A percentile compares a stretch with the other conserved stretches of the same genome.
phyloP scores from a whole-genome alignment of 2,329 filamentous ascomycete species.

The Hysterium pulicare region DNA sequence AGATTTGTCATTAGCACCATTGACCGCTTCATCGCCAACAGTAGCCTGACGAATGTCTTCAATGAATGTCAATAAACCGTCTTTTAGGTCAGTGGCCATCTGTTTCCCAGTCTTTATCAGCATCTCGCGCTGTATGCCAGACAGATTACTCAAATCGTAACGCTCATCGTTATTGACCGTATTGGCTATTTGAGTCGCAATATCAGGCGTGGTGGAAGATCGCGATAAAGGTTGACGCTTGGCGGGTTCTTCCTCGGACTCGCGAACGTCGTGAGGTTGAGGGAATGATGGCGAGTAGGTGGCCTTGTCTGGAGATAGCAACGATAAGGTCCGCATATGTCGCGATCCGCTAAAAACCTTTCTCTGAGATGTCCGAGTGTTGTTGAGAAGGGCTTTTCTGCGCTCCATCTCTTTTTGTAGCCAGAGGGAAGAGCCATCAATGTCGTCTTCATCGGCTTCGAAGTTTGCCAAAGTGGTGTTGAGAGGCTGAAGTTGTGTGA shows the following conservation, averaged over 20 bases:
- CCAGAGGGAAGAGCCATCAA: slow-evolving; percentile 43
- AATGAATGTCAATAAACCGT: slow-evolving; percentile 89
- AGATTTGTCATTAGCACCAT: slow-evolving; percentile 36
- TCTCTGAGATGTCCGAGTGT: slow-evolving; percentile 47
- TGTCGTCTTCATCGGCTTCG: slow-evolving; percentile 37
- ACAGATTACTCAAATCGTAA: slow-evolving; percentile 28
- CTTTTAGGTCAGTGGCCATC: slow-evolving; percentile 82
- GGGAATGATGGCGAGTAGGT: slow-evolving; percentile 34
- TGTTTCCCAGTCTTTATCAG: slow-evolving; percentile 58
- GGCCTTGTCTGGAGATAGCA: slow-evolving; percentile 65
- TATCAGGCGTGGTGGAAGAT: slow-evolving; percentile 31
- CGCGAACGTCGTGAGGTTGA: slow-evolving; percentile 37
- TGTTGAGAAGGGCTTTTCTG: slow-evolving; percentile 63
- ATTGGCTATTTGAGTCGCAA: slow-evolving; percentile 24
- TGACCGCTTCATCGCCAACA: slow-evolving; percentile 85
- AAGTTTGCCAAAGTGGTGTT: slow-evolving; percentile 38
- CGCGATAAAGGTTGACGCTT: slow-evolving; percentile 13
- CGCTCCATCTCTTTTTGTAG: slow-evolving; percentile 66
- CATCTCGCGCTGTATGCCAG: slow-evolving; percentile 34
- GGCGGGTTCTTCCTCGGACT: slow-evolving; percentile 20
- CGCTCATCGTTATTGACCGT: slow-evolving; percentile 21
- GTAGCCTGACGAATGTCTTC: slow-evolving; percentile 95
- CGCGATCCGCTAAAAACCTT: slow-evolving; percentile 61
- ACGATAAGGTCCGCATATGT: slow-evolving; percentile 67
- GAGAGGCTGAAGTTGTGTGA: slow-evolving; percentile 55